phyloP scores from a whole-genome alignment of 805 yeast species.

The Candida cerambycidarum region DNA sequence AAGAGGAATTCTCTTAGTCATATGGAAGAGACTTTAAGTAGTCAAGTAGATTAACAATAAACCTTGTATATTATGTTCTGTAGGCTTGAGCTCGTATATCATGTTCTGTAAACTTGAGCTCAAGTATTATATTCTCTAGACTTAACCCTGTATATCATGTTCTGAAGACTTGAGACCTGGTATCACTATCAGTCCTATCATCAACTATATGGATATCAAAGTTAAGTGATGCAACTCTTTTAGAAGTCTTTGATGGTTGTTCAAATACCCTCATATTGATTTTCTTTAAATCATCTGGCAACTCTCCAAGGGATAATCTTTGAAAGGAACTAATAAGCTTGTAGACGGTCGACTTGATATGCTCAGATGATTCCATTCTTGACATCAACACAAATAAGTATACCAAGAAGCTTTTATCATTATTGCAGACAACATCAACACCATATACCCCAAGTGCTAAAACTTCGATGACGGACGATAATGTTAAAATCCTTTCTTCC shows the following conservation, averaged over 20 bases:
- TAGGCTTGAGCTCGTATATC: too few relatives aligned
- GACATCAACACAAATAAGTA: conserved; percentile 8
- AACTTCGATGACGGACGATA: conserved; percentile 3
- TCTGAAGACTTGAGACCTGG: too few relatives aligned
- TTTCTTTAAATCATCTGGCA: not conserved
- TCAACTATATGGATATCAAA: conserved; percentile 25
- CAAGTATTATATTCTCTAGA: too few relatives aligned
- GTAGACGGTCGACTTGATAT: conserved; percentile 1
- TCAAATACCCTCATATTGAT: not conserved
- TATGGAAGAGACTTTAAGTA: too few relatives aligned
- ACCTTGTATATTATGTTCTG: too few relatives aligned
- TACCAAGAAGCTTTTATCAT: not conserved
- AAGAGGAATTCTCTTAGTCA: conserved; percentile 34
- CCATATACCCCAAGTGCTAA: conserved; percentile 7
- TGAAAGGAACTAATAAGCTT: not conserved
- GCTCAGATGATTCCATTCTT: conserved; percentile 13
- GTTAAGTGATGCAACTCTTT: conserved; percentile 23
- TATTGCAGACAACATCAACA: not conserved
- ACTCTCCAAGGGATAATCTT: not conserved
- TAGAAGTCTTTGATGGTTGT: not conserved
- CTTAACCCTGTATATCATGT: too few relatives aligned
- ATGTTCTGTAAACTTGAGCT: too few relatives aligned
- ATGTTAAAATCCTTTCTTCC: conserved; percentile 13
- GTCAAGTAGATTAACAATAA: too few relatives aligned
- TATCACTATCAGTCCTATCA: conserved; percentile 12